Base-by-base conservation (phyloP, 2,329 filamentous ascomycete species). In the Fusarium buharicum region DNA sequence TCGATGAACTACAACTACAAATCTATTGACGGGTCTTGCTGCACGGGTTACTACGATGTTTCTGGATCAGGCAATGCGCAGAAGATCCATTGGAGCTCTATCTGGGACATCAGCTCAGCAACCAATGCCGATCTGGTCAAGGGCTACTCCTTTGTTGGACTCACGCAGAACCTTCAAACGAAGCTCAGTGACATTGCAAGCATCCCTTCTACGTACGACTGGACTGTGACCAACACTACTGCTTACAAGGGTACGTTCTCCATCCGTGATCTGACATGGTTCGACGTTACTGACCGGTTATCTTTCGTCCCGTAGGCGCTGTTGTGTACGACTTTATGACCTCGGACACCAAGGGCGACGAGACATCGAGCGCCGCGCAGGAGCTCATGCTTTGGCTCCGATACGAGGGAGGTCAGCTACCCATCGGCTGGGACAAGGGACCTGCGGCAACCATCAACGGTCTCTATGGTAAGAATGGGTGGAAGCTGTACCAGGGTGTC, bases 291-390 rank as follows among this genome's bases (percentile, higher is more conserved):
- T 41, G 16, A 41, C 24, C 17, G 5, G 10, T 17, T 10, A 13
- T 28, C 3, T 3, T 12, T 34, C 18, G 6, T 8, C 6, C 22
- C 4, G 7, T 4, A 65, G 58, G 61, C 17, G 59, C 53, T 12
- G 60, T 65, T 6, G 62, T 65, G 4, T 65, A 65, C 17, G 62
- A 65, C 10, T 65, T 65, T 7, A 65, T 62, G 62, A 65, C 62
- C 4, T 65, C 50, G 0, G 62, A 65, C 34, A 59, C 62, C 6
- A 55, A 64, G 20, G 62, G 62, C 6, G 60, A 65, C 36, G 39
- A 40, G 17, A 62, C 47, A 0, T 59, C 62, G 0, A 53, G 36
- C 14, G 30, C 44, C 1, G 62, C 60, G 0, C 62, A 65, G 11
- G 62, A 65, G 22, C 62, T 65, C 24, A 65, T 65, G 62, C 62